phyloP scores from a whole-genome alignment of 805 yeast species.

The Schwanniomyces vanrijiae region DNA sequence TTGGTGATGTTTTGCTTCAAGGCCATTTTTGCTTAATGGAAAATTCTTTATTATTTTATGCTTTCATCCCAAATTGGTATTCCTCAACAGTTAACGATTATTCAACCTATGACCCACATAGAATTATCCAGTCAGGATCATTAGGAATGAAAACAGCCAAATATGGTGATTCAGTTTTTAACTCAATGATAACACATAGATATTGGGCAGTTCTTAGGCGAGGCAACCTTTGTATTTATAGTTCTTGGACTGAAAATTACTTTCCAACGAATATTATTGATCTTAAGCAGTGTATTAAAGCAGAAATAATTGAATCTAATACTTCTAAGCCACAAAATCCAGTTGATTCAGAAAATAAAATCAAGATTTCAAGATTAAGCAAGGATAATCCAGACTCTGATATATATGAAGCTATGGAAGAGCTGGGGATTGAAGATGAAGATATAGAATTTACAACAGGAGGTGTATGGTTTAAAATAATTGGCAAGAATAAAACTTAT shows the following conservation, averaged over 20 bases:
- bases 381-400: slow-evolving; percentile 8
- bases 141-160: slow-evolving; percentile 39
- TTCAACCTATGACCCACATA: slow-evolving; percentile 19
- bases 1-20: slow-evolving; percentile 79
- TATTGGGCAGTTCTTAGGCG: slow-evolving; percentile 81
- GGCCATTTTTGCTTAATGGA: slow-evolving; percentile 80
- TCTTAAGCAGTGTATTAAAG: slow-evolving; percentile 59
- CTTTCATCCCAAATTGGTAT: slow-evolving; percentile 61
- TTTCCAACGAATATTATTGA: slow-evolving; percentile 80
- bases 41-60: slow-evolving; percentile 67
- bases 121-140: slow-evolving; percentile 33
- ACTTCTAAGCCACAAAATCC: slow-evolving; percentile 4
- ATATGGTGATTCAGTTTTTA: slow-evolving; percentile 37
- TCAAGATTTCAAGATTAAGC: slow-evolving; percentile 6
- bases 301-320: slow-evolving; percentile 46
- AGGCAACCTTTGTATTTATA: slow-evolving; percentile 66
- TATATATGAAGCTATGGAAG: slow-evolving; percentile 19
- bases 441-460: slow-evolving; percentile 23
- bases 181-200: slow-evolving; percentile 43
- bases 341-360: slow-evolving; percentile 5
- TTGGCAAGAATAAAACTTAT: slow-evolving; percentile 57
- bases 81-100: slow-evolving; percentile 5
- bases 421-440: slow-evolving; percentile 23
- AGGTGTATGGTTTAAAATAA: slow-evolving; percentile 56
- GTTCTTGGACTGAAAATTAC: slow-evolving; percentile 74